Base-by-base conservation (phyloP, 2,329 filamentous ascomycete species). In the Xylariaceae sp. region DNA sequence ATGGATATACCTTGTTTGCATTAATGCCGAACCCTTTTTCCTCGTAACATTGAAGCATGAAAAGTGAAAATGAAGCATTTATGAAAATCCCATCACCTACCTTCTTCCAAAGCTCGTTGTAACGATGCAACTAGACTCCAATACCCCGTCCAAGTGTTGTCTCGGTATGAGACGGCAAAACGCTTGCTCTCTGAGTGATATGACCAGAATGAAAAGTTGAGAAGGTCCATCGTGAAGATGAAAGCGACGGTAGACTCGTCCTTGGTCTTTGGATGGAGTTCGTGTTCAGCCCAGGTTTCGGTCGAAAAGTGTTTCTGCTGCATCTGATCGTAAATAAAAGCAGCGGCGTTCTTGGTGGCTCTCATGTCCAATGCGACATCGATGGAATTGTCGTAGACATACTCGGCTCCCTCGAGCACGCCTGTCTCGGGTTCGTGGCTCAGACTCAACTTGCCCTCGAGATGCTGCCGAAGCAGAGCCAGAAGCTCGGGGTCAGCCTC, bases 131-230 rank as follows among this genome's bases (percentile, higher is more conserved):
- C 89, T 48, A 99, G 72, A 66, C 90, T 95, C 85, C 89, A 96
- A 69, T 99, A 99, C 3, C 94, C 94, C 0, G 90, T 96, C 90
- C 90, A 97, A 49, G 71, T 82, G 68, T 82, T 85, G 27, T 83
- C 90, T 41, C 79, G 80, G 68, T 96, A 97, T 49, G 89, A 85
- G 39, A 99, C 80, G 10, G 87, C 80, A 67, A 92, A 99, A 11
- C 90, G 78, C 60, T 92, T 83, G 5, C 83, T 77, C 11, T 87
- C 84, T 0, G 75, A 68, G 40, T 71, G 65, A 45, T 89, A 85
- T 12, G 89, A 95, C 94, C 94, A 99, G 68, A 99, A 99, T 18
- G 86, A 95, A 66, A 97, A 99, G 66, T 99, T 99, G 44, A 99
- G 74, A 27, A 99, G 69, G 66, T 99, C 94, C 90, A 99, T 95